Percentiles rank a stretch among this genome's conserved stretches.
phyloP scores from a whole-genome alignment of 2,329 filamentous ascomycete genomes.

The Aureobasidium sp. region DNA sequence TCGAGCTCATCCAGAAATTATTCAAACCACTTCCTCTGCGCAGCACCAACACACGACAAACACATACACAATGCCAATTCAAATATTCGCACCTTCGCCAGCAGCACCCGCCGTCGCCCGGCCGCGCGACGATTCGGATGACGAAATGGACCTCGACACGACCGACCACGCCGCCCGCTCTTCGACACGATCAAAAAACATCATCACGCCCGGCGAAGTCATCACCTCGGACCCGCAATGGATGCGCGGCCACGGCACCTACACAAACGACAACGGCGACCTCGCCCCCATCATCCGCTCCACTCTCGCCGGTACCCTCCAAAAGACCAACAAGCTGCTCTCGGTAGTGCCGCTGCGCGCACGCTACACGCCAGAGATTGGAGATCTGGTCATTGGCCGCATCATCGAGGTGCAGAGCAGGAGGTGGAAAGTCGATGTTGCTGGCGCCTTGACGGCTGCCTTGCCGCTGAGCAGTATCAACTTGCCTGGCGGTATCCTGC shows the following conservation, averaged over 20 bases:
- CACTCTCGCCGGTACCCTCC: conserved; percentile 82
- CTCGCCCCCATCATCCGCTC: conserved; percentile 66
- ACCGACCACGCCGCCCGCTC: conserved; percentile 38
- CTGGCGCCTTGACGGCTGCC: conserved; percentile 75
- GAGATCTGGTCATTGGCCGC: conserved; percentile 87
- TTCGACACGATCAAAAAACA: conserved; percentile 40
- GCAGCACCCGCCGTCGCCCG: conserved; percentile 25
- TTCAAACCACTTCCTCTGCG: neutral
- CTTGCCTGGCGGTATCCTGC: conserved; percentile 83
- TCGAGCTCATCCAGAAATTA: conserved; percentile 5
- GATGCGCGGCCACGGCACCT: conserved; percentile 97
- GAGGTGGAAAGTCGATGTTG: conserved; percentile 92
- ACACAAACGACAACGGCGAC: conserved; percentile 46
- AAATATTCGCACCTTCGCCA: conserved; percentile 49
- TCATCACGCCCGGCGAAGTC: conserved; percentile 82
- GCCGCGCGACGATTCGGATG: conserved; percentile 28
- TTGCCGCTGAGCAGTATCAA: conserved; percentile 89
- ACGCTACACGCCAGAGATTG: conserved; percentile 91
- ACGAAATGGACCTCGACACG: conserved; percentile 43
- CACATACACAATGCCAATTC: conserved; percentile 47
- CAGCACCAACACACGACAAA: neutral
- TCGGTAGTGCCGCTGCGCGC: conserved; percentile 85
- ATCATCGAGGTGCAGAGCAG: conserved; percentile 91
- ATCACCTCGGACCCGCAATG: conserved; percentile 92
- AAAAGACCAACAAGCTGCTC: conserved; percentile 94